Base-by-base conservation (phyloP, 2,329 filamentous ascomycete species). In the Colletotrichum sp. region DNA sequence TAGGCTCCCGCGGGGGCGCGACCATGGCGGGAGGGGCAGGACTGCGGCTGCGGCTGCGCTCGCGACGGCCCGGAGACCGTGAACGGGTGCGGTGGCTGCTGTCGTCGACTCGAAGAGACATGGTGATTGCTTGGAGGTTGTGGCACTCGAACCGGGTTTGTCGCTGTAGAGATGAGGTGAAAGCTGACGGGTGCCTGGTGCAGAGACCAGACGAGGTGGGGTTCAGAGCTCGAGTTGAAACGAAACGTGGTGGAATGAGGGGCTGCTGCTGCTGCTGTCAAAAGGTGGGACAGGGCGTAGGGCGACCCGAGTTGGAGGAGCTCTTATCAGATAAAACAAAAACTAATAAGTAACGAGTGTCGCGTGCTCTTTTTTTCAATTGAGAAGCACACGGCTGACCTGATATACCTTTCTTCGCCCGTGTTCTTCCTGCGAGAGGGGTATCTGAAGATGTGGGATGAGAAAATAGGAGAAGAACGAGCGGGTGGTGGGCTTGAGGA, bases 61-160 rank as follows among this genome's bases (percentile, higher is more conserved):
- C 83, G 65, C 81, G 83, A 81, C 83, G 87, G 80, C 81, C 84
- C 62, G 83, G 85, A 0, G 89, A 91, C 68, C 86, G 85, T 67
- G 89, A 88, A 69, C 88, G 88, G 65, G 84, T 86, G 70, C 87
- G 86, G 61, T 85, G 85, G 65, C 83, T 82, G 73, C 81, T 81
- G 71, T 87, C 86, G 74, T 88, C 87, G 69, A 89, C 86, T 71
- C 85, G 84, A 60, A 91, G 84, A 78, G 90, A 91, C 89, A 91
- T 91, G 79, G 74, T 79, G 26, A 38, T 48, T 71, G 60, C 66
- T 64, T 55, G 74, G 36, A 69, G 43, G 15, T n/a, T 65, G 15
- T 21, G 66, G 60, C 48, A 36, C 43, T 60, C 58, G 24, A 69
- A 65, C 73, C 7, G 48, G 73, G 73, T 73, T 76, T 76, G 48